These are phyloP conservation scores for Rubroshorea leprosula DNA, from an alignment of 345 rosid genomes.

Conservation along the genomic window DNA sequence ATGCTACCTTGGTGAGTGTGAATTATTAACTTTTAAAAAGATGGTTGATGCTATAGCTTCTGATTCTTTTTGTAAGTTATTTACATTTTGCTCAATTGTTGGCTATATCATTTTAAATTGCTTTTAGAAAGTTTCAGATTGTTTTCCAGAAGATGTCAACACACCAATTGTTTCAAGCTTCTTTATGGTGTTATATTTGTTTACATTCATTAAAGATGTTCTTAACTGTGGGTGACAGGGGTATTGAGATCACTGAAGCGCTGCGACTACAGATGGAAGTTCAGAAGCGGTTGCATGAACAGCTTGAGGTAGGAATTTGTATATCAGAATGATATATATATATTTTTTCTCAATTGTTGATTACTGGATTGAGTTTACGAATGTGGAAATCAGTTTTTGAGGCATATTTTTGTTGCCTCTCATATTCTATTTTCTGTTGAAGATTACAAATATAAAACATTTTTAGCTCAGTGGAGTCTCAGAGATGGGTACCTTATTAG, in stretches of 20 bases:
- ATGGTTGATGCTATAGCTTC: background rate
- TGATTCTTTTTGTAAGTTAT: background rate
- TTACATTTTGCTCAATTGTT: background rate
- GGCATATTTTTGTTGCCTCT: slow-evolving; percentile 2
- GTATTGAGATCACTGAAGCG: slow-evolving; percentile 75
- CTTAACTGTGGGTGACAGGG: slow-evolving; percentile 35
- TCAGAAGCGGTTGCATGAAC: slow-evolving; percentile 87
- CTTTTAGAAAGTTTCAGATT: slow-evolving; percentile 2
- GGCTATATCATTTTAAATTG: background rate
- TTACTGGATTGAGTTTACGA: background rate
- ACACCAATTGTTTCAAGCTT: slow-evolving; percentile 3
- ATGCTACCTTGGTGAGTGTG: background rate
- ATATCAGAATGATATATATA: slow-evolving; percentile 6
- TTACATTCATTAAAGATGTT: background rate
- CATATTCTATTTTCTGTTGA: background rate
- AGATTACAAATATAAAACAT: background rate
- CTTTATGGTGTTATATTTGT: slow-evolving; percentile 1
- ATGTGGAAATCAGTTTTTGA: background rate
- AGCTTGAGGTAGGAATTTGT: slow-evolving; percentile 70
- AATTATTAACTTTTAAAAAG: slow-evolving; percentile 4
- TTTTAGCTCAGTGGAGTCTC: background rate
- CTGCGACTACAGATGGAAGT: slow-evolving; percentile 85
- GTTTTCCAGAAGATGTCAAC: background rate
- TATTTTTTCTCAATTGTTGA: background rate
- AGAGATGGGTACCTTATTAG: background rate